A percentile compares a stretch with the other conserved stretches of the same genome.
phyloP scores from a whole-genome alignment of 805 yeast genomes.

The Ogataea glucozyma region DNA sequence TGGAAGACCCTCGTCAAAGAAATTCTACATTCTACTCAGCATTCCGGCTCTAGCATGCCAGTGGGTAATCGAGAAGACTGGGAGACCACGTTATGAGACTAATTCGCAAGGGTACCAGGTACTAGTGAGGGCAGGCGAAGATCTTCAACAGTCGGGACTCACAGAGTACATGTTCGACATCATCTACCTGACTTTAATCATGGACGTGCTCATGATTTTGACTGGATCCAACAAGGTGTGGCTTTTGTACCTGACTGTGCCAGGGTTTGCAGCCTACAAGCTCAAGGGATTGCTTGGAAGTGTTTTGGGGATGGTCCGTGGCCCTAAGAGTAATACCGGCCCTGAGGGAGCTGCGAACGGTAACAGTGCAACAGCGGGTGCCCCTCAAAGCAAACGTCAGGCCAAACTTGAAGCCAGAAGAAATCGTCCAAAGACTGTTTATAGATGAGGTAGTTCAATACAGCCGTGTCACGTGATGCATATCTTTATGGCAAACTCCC shows the following conservation, averaged over 20 bases:
- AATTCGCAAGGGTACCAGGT: constrained; percentile 41
- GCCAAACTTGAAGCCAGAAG: constrained; percentile 9
- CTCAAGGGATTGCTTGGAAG: constrained; percentile 40
- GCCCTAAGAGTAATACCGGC: constrained; percentile 14
- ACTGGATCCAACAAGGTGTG: constrained; percentile 62
- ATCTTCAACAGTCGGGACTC: constrained; percentile 60
- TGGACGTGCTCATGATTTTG: constrained; percentile 53
- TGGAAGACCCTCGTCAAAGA: constrained; percentile 47
- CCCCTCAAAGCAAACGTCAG: constrained; percentile 7
- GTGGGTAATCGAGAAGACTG: constrained; percentile 56
- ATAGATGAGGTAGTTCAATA: too few species aligned
- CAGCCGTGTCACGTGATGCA: constrained; percentile 3
- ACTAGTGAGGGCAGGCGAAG: constrained; percentile 57
- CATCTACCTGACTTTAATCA: constrained; percentile 61
- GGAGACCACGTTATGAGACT: constrained; percentile 52
- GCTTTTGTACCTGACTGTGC: constrained; percentile 53
- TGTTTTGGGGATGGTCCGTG: constrained; percentile 25
- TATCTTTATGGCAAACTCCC: too few species aligned
- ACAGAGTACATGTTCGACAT: constrained; percentile 74
- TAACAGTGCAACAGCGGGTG: background rate
- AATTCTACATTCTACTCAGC: constrained; percentile 44
- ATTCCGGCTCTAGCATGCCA: constrained; percentile 47
- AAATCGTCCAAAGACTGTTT: constrained; percentile 21
- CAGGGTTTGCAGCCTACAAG: constrained; percentile 53
- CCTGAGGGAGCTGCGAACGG: constrained; percentile 7